Base-by-base conservation (phyloP, 768 basidiomycete genomes). In the Neoboletus magnificus region DNA sequence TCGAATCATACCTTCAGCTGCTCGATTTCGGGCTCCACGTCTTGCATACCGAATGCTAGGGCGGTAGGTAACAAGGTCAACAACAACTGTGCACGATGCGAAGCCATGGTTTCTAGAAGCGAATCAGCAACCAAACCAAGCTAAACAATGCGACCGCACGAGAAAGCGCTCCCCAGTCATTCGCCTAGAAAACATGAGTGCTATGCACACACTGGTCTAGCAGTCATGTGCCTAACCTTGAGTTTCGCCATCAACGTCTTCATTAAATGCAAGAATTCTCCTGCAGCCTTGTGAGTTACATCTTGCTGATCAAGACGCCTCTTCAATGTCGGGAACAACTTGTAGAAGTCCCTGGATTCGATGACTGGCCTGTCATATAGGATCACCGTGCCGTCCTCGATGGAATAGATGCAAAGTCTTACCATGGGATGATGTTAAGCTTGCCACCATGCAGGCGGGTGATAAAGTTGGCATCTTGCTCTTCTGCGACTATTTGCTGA, bases 201-300 rank as follows among this genome's bases (percentile, higher is more conserved):
- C 53, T n/a, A 18, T 3, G 5, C 5, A 4, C 12, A 5, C n/a
- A n/a, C 0, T 15, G 3, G 20, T n/a, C 44, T n/a, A 44, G 23
- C 3, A 9, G 11, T 2, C 22, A 39, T 22, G 51, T n/a, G 23
- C 29, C 55, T 45, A 36, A 80, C 84, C 76, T 84, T 85, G 51
- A 85, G 67, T 56, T 85, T 85, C 7, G 84, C 84, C 83, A 85
- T 85, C 46, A 85, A 58, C 0, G 80, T 81, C 66, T 85, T 85
- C 60, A 85, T 68, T 0, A 78, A 76, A 36, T 78, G 76, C 18
- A 85, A 65, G 60, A 85, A 85, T 51, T 80, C 74, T 27, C 79
- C 78, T 0, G 80, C 84, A 0, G 75, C 71, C 5, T 68, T 65
- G 59, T 85, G 82, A 0, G 82, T 81, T 10, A 77, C 61, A 3